Evolutionary conservation across 257 asterid genomes (phyloP).

Genomic region (Cinchona pubescens): DNA sequence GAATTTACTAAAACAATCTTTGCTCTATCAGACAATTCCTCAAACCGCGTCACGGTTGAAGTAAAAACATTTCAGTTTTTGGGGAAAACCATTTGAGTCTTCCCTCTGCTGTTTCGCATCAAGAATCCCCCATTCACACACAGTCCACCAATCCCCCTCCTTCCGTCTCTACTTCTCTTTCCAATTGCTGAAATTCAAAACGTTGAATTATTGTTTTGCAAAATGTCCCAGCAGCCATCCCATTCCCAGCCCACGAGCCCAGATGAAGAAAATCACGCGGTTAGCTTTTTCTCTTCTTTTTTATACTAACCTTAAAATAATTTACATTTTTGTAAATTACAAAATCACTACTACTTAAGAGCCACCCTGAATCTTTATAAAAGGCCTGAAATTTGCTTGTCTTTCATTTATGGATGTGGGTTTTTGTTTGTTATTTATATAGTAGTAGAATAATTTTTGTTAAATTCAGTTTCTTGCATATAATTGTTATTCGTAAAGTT

Average conservation of each 20-base stretch:
- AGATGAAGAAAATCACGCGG: slow-evolving; percentile 26
- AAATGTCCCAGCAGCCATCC: slow-evolving; percentile 25
- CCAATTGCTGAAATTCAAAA: background rate
- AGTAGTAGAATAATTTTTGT: background rate
- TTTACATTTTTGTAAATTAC: background rate
- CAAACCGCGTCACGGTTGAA: no score
- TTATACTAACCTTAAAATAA: no score
- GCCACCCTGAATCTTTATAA: background rate
- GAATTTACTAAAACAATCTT: no score
- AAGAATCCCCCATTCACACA: no score
- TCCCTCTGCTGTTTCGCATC: no score
- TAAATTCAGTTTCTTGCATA: background rate
- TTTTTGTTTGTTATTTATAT: background rate
- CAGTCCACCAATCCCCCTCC: no score
- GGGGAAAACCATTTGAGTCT: no score
- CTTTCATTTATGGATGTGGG: background rate
- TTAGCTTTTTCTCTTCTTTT: background rate
- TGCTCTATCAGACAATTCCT: no score
- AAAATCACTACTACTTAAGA: background rate
- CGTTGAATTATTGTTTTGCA: background rate
- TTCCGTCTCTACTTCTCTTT: no score
- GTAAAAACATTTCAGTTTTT: no score
- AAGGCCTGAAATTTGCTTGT: background rate
- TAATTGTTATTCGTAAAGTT: background rate
- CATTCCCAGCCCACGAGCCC: slow-evolving; percentile 16